A percentile compares a stretch with the other conserved stretches of the same genome.
These are phyloP conservation scores for Cystofilobasidium ferigula DNA, from an alignment of 768 basidiomycete species.

Conservation along the genomic window DNA sequence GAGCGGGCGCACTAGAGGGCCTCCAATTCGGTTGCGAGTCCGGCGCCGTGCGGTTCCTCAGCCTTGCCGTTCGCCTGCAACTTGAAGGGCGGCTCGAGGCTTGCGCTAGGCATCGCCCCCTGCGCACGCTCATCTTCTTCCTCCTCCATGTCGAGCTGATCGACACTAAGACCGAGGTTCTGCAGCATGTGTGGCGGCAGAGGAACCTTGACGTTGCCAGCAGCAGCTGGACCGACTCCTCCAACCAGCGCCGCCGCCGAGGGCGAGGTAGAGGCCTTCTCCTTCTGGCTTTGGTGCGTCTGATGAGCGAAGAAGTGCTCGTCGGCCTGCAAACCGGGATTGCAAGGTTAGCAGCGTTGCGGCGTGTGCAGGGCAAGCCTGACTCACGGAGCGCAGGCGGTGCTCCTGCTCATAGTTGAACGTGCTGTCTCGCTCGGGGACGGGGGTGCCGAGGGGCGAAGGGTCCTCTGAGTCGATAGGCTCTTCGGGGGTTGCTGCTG, in stretches of 20 bases:
- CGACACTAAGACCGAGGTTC: not conserved
- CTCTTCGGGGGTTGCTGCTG: not conserved
- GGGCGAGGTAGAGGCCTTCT: conserved; percentile 16
- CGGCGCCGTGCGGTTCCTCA: conserved; percentile 22
- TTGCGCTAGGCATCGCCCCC: not conserved
- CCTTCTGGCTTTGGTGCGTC: conserved; percentile 11
- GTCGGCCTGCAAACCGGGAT: conserved; percentile 7
- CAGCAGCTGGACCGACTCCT: not conserved
- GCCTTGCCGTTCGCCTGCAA: not conserved
- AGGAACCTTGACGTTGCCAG: not conserved
- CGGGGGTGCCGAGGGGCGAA: conserved; percentile 20
- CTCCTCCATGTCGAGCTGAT: conserved; percentile 26
- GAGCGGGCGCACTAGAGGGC: conserved; percentile 36
- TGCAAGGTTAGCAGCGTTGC: not conserved
- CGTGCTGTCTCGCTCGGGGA: conserved; percentile 31
- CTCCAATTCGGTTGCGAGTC: conserved; percentile 38
- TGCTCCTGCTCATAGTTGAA: conserved; percentile 39
- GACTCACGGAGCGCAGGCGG: conserved; percentile 31
- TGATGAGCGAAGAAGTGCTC: conserved; percentile 24
- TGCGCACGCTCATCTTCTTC: conserved; percentile 14
- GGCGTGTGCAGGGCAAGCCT: conserved; percentile 8
- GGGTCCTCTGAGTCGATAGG: not conserved
- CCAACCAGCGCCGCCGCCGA: not conserved
- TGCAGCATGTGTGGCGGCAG: not conserved
- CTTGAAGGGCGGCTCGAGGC: conserved; percentile 3